These are phyloP conservation scores for Paracorniculantispora psalliotae DNA, from an alignment of 2,329 filamentous ascomycete genomes.

Conservation along the genomic window DNA sequence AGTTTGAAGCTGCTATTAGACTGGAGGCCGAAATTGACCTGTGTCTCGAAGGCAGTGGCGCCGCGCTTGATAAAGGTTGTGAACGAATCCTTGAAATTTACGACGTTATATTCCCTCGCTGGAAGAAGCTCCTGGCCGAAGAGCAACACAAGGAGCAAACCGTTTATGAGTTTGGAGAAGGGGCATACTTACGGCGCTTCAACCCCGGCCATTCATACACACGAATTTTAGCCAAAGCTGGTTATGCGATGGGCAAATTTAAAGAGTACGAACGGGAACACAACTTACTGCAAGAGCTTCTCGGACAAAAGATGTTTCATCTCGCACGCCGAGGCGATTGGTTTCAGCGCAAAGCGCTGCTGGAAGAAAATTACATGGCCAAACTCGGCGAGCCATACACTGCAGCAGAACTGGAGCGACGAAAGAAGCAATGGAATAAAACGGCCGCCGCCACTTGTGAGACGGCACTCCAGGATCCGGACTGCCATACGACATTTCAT, in stretches of 20 bases:
- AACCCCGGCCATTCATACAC: constrained; percentile 93
- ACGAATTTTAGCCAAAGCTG: constrained; percentile 83
- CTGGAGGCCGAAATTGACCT: constrained; percentile 78
- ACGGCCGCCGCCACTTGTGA: constrained; percentile 78
- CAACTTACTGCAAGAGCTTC: constrained; percentile 65
- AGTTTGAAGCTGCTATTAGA: constrained; percentile 83
- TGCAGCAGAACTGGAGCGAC: constrained; percentile 39
- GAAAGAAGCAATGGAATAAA: constrained; percentile 79
- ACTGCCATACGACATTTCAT: constrained; percentile 89
- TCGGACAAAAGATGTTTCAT: constrained; percentile 80
- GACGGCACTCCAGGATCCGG: constrained; percentile 74
- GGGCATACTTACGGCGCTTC: constrained; percentile 82
- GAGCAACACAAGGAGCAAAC: constrained; percentile 73
- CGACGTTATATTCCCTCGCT: constrained; percentile 72
- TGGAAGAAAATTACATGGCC: constrained; percentile 95
- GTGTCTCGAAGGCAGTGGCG: constrained; percentile 73
- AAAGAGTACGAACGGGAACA: constrained; percentile 79
- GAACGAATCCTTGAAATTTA: constrained; percentile 67
- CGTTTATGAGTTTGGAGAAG: constrained; percentile 77
- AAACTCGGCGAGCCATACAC: constrained; percentile 43
- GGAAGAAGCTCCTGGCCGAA: constrained; percentile 66
- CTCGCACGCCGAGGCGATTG: constrained; percentile 78
- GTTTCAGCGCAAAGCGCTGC: constrained; percentile 90
- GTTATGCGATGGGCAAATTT: constrained; percentile 71
- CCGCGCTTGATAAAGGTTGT: constrained; percentile 59